Evolutionary conservation across 2,329 filamentous ascomycete species (phyloP), one percentile per base, ranked within the genome.

Genomic region (Biscogniauxia mediterranea): DNA sequence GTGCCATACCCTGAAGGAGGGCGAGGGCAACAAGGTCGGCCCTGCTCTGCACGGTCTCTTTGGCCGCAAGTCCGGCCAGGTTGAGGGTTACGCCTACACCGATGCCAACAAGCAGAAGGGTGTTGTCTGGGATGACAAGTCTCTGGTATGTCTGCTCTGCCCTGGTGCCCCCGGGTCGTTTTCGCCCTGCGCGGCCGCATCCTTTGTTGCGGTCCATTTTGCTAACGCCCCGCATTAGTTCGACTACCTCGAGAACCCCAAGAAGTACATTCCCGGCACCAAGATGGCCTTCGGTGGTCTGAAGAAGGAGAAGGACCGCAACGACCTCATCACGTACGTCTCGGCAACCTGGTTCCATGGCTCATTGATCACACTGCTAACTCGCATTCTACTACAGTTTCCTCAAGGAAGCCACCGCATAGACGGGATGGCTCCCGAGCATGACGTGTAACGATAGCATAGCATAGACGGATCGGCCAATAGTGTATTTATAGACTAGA

Each of bases 221-320:
- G 28, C 64, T 72, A 62, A 73, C 63, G 7, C 11, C 26, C 20
- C 23, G 9, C 56, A 61, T 1, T 73, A 93, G 91, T 98, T 97
- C 83, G 86, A 89, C 71, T 99, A 99, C 89, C 93, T 99, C 76
- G 95, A 99, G 88, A 98, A 98, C 90, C 95, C 95, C 83, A 99
- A 99, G 90, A 98, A 98, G 88, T 99, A 93, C 89, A 97, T 99
- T 70, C 95, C 95, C 72, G 95, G 95, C 73, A 99, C 95, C 84
- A 99, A 98, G 92, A 99, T 99, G 95, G 95, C 95, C 75, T 99
- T 98, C 79, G 95, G 95, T 83, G 95, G 95, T 80, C 88, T 99
- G 77, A 99, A 99, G 93, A 99, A 99, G 92, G 87, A 88, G 78
- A 98, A 98, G 91, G 95, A 98, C 85, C 88, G 95, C 80, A 97